phyloP scores from a whole-genome alignment of 495 filamentous ascomycete species.

The Corynascus novoguineensis region DNA sequence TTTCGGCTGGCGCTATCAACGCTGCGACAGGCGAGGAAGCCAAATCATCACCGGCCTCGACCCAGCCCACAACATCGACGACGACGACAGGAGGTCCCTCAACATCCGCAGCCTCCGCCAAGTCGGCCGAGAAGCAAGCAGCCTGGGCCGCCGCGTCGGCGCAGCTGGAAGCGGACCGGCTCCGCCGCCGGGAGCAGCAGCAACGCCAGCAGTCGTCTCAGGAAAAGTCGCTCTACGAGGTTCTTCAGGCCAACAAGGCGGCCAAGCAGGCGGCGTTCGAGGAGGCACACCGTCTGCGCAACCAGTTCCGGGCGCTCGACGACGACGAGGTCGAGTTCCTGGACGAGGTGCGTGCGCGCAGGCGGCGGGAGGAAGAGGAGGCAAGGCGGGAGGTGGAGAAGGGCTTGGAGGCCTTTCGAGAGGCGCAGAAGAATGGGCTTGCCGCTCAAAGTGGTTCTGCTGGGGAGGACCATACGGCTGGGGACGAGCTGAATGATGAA shows the following conservation, averaged over 20 bases:
- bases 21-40: conserved; percentile 38
- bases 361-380: conserved; percentile 63
- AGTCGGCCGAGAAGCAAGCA: conserved; percentile 15
- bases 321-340: conserved; percentile 93
- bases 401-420: conserved; percentile 60
- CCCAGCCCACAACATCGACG: not conserved
- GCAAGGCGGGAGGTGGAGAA: conserved; percentile 70
- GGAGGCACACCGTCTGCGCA: conserved; percentile 77
- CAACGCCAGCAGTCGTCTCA: conserved; percentile 38
- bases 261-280: conserved; percentile 97
- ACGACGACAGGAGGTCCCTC: not conserved
- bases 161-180: conserved; percentile 59
- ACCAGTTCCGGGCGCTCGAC: conserved; percentile 91
- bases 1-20: conserved; percentile 75
- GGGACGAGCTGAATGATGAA: conserved; percentile 15
- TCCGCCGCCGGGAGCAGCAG: conserved; percentile 50
- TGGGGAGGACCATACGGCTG: too few species aligned
- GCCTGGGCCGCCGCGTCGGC: conserved; percentile 70
- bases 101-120: not conserved
- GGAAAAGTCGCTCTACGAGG: conserved; percentile 76
- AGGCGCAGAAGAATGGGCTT: conserved; percentile 7
- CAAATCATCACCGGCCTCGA: conserved; percentile 1
- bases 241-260: conserved; percentile 90
- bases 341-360: conserved; percentile 66
- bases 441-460: not conserved